Percentiles rank a stretch among this genome's conserved stretches.
Conservation (phyloP, 2,329 filamentous ascomycete species). For the Sporothrix euskadiensis region DNA sequence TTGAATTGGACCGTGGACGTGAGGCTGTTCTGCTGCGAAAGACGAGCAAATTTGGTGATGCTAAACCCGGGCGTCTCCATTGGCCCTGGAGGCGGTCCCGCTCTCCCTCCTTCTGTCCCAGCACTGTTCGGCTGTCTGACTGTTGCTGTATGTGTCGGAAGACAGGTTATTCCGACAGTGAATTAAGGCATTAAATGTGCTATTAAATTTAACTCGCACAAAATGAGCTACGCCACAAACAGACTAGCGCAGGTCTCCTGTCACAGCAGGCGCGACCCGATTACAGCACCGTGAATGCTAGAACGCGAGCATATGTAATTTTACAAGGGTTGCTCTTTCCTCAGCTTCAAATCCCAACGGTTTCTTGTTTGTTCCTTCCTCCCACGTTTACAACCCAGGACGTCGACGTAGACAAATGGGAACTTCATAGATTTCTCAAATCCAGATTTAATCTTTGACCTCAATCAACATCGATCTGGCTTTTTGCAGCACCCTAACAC, state of each 20-base stretch:
- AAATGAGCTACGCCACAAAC: background rate
- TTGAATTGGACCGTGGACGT: conserved; percentile 10
- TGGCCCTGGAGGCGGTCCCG: conserved; percentile 22
- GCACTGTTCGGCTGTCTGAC: background rate
- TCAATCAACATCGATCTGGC: background rate
- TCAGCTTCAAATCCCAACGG: background rate
- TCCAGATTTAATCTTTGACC: background rate
- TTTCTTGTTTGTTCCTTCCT: background rate
- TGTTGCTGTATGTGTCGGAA: conserved; percentile 8
- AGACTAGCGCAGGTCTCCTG: background rate
- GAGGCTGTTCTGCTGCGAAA: background rate
- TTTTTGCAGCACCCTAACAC: background rate
- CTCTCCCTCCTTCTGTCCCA: background rate
- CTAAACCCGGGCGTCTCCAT: conserved; percentile 31
- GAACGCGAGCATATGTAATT: conserved; percentile 19
- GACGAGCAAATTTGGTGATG: conserved; percentile 30
- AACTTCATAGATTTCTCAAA: background rate
- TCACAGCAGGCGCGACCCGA: background rate
- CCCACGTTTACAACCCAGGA: background rate
- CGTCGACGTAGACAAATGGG: background rate
- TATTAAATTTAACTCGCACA: background rate
- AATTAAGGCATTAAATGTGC: background rate
- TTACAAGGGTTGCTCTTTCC: conserved; percentile 5
- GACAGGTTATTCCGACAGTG: conserved; percentile 11
- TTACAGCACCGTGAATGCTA: background rate